Base-by-base conservation (phyloP, 305 asterid species). In the Solanum hybrid region DNA sequence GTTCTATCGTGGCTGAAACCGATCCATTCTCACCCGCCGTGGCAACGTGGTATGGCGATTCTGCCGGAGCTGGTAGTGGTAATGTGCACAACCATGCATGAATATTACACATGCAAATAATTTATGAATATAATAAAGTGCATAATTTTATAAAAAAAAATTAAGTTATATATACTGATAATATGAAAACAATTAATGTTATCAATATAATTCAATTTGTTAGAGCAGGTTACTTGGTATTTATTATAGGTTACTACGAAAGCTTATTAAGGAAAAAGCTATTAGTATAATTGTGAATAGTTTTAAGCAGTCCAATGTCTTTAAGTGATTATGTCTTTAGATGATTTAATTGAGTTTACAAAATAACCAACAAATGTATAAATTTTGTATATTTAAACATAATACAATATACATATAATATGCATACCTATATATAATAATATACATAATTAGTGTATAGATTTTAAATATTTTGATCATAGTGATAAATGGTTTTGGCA, bases 1-100 rank as follows among this genome's bases (percentile, higher is more conserved):
- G 85, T 78, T 37, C 32, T 78, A 78, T 78, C 34, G 27, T 36
- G 85, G 60, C 32, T 78, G 85, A 37, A 78, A 37, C 12, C 8
- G 64, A 78, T 78, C 34, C 64, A 36, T 78, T 78, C 34, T 78
- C 26, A 86, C 88, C 42, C 12, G 60, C 88, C 3, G n/a, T 86
- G 11, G 79, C 32, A 4, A 86, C 79, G 31, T 86, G 88, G 88
- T 64, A 86, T 32, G 88, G 79, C 1, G 78, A 64, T 64, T 40
- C 88, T 19, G 45, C 31, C 22, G 88, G 79, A 64, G 60, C 42
- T 86, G 88, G 88, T 31, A 86, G 88, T 34, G 88, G 88, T 86
- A 86, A 64, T 64, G 34, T 51, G 31, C 73, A 42, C 73, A 45
- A 22, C 29, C 14, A 26, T 84, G 40, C 73, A 42, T 84, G 87